These are phyloP conservation scores for Microdochium nivale DNA, from an alignment of 2,329 filamentous ascomycete species.

Conservation along the genomic window DNA sequence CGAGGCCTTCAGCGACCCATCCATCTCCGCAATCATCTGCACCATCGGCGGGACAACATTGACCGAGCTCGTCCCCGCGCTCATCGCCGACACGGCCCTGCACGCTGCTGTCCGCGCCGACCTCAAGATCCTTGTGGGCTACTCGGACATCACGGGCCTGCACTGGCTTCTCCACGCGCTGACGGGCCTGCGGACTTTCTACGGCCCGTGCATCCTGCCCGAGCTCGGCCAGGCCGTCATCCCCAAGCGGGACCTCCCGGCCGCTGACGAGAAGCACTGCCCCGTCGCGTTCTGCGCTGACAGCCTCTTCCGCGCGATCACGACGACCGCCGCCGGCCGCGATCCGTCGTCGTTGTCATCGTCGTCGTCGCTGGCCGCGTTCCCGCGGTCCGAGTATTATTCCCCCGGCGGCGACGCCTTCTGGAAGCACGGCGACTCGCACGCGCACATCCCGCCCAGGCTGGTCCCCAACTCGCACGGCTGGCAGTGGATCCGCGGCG, in stretches of 20 bases:
- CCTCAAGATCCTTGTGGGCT: slow-evolving; percentile 33
- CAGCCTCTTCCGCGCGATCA: slow-evolving; percentile 23
- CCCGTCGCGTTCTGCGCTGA: slow-evolving; percentile 20
- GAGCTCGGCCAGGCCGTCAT: slow-evolving; percentile 25
- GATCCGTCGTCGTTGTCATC: slow-evolving; percentile 14
- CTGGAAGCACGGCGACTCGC: background rate
- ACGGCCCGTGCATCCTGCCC: slow-evolving; percentile 28
- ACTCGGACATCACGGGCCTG: slow-evolving; percentile 30
- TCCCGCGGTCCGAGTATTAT: background rate
- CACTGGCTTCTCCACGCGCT: slow-evolving; percentile 30
- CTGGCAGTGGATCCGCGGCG: slow-evolving; percentile 28
- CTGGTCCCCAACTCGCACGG: slow-evolving; percentile 14
- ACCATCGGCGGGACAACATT: slow-evolving; percentile 29
- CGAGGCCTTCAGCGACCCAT: slow-evolving; percentile 25
- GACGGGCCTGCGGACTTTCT: slow-evolving; percentile 32
- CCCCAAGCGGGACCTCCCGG: background rate
- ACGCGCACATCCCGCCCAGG: slow-evolving; percentile 10
- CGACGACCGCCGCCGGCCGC: slow-evolving; percentile 8
- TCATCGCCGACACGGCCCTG: slow-evolving; percentile 25
- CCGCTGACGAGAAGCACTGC: slow-evolving; percentile 12
- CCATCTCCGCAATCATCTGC: slow-evolving; percentile 26
- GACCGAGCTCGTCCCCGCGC: slow-evolving; percentile 28
- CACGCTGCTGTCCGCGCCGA: slow-evolving; percentile 21
- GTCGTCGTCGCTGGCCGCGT: background rate
- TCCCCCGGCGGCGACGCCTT: background rate